These are phyloP conservation scores for Rachicladosporium sp. DNA, from an alignment of 2,329 filamentous ascomycete species.

Conservation along the genomic window DNA sequence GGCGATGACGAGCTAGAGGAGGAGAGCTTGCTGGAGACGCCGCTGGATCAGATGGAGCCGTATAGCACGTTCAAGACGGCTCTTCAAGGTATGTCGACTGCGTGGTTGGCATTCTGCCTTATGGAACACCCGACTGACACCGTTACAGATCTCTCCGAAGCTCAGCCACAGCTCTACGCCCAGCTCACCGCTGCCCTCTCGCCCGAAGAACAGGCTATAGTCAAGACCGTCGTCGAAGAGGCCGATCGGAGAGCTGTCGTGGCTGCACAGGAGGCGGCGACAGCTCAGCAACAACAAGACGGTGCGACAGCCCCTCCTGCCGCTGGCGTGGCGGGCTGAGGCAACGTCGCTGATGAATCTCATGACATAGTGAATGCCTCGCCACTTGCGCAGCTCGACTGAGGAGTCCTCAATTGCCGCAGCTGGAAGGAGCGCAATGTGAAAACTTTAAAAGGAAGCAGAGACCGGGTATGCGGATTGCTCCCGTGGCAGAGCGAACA, in stretches of 20 bases:
- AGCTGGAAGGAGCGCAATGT: too few relatives aligned
- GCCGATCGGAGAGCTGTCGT: constrained; percentile 43
- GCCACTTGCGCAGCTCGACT: constrained; percentile 5
- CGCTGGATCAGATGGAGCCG: constrained; percentile 87
- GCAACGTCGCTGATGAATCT: not conserved
- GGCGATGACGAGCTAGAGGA: constrained; percentile 86
- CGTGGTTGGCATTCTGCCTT: too few relatives aligned
- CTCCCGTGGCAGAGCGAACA: too few relatives aligned
- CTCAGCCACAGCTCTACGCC: constrained; percentile 80
- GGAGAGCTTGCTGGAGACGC: constrained; percentile 82
- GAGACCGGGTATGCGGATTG: too few relatives aligned
- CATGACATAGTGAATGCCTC: not conserved
- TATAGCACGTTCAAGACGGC: constrained; percentile 79
- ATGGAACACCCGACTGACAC: constrained; percentile 24
- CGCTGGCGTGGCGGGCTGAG: constrained; percentile 4
- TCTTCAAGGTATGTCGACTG: constrained; percentile 70
- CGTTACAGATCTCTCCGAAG: constrained; percentile 64
- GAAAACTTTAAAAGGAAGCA: too few relatives aligned
- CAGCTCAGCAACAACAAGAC: constrained; percentile 1
- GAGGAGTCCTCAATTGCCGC: not conserved
- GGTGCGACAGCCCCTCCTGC: constrained; percentile 2
- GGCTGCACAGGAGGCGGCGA: constrained; percentile 3
- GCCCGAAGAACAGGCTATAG: constrained; percentile 66
- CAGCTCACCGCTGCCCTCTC: constrained; percentile 67
- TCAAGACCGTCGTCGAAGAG: constrained; percentile 66